phyloP scores from a whole-genome alignment of 2,329 filamentous ascomycete species.

The Trichoderma sp. region DNA sequence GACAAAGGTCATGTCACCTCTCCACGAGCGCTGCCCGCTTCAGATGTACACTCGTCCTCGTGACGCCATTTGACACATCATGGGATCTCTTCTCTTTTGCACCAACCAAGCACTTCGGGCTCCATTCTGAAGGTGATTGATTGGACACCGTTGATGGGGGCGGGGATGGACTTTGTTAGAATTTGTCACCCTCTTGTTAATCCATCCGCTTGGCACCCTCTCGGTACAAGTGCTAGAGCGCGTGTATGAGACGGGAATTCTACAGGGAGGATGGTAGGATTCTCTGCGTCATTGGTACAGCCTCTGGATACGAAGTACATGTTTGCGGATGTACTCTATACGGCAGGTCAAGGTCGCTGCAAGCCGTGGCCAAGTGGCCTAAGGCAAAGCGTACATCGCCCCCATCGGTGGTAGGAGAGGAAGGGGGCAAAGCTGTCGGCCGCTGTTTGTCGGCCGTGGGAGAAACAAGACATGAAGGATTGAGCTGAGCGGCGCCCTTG shows the following conservation, averaged over 20 bases:
- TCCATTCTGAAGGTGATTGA: background rate
- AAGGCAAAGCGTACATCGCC: background rate
- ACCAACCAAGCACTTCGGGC: conserved; percentile 8
- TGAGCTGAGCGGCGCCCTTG: background rate
- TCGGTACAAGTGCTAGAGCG: background rate
- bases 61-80: background rate
- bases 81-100: background rate
- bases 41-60: background rate
- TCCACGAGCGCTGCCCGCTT: background rate
- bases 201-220: background rate
- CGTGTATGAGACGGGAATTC: background rate
- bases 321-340: background rate
- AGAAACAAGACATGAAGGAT: background rate
- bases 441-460: background rate
- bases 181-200: conserved; percentile 4
- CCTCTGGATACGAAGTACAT: background rate
- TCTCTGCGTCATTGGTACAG: background rate
- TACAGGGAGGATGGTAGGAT: background rate
- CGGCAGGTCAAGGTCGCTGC: background rate
- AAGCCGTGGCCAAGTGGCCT: background rate
- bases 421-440: conserved; percentile 10
- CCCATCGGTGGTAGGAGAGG: conserved; percentile 5
- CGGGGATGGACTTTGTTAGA: background rate
- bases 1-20: background rate
- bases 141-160: conserved; percentile 15